Conservation (phyloP, 2,329 filamentous ascomycete genomes). For the Coniella lustricola region DNA sequence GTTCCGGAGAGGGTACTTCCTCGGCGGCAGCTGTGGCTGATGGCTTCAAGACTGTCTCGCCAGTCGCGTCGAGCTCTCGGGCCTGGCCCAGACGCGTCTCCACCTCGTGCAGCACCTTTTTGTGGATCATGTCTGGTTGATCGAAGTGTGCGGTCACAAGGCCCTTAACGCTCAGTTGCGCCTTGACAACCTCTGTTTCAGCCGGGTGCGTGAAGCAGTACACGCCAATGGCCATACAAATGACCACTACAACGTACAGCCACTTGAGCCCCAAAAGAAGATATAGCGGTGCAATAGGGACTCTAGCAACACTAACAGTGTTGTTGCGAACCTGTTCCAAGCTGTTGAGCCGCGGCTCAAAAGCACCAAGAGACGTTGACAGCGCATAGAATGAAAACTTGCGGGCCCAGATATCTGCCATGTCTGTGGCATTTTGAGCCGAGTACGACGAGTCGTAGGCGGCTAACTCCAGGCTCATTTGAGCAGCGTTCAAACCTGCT, state of each 20-base stretch:
- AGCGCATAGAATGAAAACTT: background rate
- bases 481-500: background rate
- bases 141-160: background rate
- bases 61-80: background rate
- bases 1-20: background rate
- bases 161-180: background rate
- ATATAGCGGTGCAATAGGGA: background rate
- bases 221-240: background rate
- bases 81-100: background rate
- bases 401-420: background rate
- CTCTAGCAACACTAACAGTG: background rate
- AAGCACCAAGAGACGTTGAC: background rate
- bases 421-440: background rate
- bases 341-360: background rate
- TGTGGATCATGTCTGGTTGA: background rate
- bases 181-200: background rate
- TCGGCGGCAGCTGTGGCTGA: background rate
- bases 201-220: conserved; percentile 1
- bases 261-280: background rate
- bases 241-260: background rate
- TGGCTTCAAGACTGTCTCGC: background rate
- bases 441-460: background rate
- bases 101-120: background rate
- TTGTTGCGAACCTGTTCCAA: background rate
- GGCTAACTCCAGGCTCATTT: background rate